Conservation (phyloP, 2,329 filamentous ascomycete genomes). For the Ascochyta viciae-villosae region DNA sequence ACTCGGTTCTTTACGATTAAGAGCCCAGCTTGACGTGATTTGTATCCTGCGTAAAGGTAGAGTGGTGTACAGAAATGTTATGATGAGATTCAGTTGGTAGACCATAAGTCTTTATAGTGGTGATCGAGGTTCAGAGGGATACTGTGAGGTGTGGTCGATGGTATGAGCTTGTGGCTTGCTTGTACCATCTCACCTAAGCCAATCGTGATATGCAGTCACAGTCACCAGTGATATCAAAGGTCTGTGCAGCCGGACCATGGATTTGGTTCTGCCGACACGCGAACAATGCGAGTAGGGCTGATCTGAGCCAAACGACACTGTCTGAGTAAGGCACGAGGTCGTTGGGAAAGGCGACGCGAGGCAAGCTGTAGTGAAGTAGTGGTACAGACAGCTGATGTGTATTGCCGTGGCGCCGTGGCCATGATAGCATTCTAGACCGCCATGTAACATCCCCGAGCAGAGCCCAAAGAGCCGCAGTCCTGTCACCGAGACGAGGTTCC, state of each 20-base stretch:
- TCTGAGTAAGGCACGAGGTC: not conserved
- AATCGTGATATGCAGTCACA: not conserved
- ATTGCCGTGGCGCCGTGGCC: conserved; percentile 8
- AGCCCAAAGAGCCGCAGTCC: conserved; percentile 1
- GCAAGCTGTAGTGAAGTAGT: not conserved
- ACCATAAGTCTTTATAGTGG: conserved; percentile 1
- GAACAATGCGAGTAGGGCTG: not conserved
- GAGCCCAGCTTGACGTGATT: not conserved
- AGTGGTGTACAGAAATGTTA: conserved; percentile 2
- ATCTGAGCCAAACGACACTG: not conserved
- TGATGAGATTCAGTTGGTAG: not conserved
- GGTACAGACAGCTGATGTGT: conserved; percentile 3
- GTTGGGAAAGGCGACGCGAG: not conserved
- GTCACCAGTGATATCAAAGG: not conserved
- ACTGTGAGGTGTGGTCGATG: not conserved
- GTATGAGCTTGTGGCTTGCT: conserved; percentile 10
- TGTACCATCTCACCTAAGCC: conserved; percentile 15
- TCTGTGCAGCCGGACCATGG: not conserved
- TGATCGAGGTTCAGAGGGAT: not conserved
- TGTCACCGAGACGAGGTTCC: not conserved
- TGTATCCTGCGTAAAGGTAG: not conserved
- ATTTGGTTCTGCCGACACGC: not conserved
- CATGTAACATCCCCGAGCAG: conserved; percentile 1
- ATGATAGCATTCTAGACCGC: not conserved
- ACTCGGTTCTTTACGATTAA: not conserved